Base-by-base conservation (phyloP, 768 basidiomycete species). In the Clitopilus hobsonii region DNA sequence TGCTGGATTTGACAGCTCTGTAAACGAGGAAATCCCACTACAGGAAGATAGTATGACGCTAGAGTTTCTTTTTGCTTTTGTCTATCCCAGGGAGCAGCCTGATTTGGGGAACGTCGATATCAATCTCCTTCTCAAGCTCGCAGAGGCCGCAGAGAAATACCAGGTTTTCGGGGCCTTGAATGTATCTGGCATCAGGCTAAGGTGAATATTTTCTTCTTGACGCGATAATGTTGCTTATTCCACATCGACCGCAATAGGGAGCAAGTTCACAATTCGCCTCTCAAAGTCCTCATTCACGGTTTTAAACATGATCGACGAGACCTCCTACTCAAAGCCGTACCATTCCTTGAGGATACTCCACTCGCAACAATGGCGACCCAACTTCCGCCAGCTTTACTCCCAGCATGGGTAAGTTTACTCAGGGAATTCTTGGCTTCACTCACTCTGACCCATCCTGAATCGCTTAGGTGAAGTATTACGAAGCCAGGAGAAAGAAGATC, bases 11-110 rank as follows among this genome's bases (percentile, higher is more conserved):
- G 58, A 62, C 11, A 62, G 63, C 6, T 27, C 49, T 11, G 65
- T 59, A 8, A 69, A 67, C 47, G 50, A 60, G 16, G 7, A 7
- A 32, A 62, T 66, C 1, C 49, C 61, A n/a, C 58, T 70, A 5
- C 55, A 61, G 0, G 70, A 71, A 50, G 22, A 56, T 0, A 52
- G 63, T 1, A 49, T 18, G 0, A 56, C 63, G 0, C 60, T 71
- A 3, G 59, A 65, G 6, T 41, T 70, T 5, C 56, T 70, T 14
- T 69, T 71, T 49, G 60, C 61, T 45, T 71, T 66, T 47, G 57
- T 68, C 16, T 65, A 66, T 41, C 66, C 69, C 1, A 48, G 55
- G 52, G 54, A 59, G 6, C 63, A 67, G 18, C 67, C 66, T 2
- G 55, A 58, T 16, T 30, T 67, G 1, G 59, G 62, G 2, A 45